Evolutionary conservation across 73 alveolate species (phyloP), one percentile per base, ranked within the genome.

Genomic region (Paramecium primaurelia): DNA sequence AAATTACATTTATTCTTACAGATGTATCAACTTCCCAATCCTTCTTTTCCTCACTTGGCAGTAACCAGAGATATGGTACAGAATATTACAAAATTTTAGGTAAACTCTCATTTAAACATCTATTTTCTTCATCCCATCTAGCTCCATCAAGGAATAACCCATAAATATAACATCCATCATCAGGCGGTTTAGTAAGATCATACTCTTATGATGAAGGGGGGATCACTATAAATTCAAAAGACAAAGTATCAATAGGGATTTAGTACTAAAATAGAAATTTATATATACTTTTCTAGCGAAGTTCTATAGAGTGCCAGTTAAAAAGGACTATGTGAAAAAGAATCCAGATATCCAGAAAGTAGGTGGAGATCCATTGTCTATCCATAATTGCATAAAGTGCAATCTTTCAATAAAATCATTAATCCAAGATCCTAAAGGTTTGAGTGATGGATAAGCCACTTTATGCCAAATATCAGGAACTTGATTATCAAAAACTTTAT

Each of bases 71-170:
- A 88, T 94, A 96, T 6, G 99, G 99, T 94, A 98, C 96, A 42
- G 92, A 83, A 14, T 97, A 95, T 83, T 88, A 95, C 59, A 98
- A 91, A 25, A 98, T 97, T 96, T 98, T 99, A n/a, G 99, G 99
- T 71, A 95, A 91, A 86, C 99, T 95, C 64, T 99, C 99, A 92
- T 98, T 98, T 25, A 99, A 54, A 86, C 93, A 94, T 80, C 91
- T 86, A 32, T 83, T 95, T 45, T 96, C 99, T 59, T 96, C 86
- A 95, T 98, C 98, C 99, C 99, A 99, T 77, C 99, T 97, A 45
- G 99, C 99, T 20, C 99, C 99, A 95, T 99, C 99, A 58, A 99
- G 92, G 98, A 97, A 99, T 32, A 99, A 98, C 25, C 99, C 99
- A 88, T 95, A 95, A 59, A 98, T 97, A 93, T 99, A 98, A n/a